Conservation (phyloP, 345 rosid species). For the Luvunga scandens region DNA sequence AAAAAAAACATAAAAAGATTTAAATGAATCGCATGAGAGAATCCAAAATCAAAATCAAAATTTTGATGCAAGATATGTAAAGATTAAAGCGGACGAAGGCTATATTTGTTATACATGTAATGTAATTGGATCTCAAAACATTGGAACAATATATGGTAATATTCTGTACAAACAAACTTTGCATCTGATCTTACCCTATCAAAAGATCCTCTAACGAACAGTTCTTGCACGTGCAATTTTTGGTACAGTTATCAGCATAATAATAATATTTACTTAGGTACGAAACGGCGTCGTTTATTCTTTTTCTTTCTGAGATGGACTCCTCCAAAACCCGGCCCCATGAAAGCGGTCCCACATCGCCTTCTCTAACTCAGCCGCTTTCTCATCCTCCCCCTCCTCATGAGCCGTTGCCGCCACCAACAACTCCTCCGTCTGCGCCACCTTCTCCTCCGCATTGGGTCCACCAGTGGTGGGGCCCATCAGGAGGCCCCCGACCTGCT, state of each 20-base stretch:
- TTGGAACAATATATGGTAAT: neutral
- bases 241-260: neutral
- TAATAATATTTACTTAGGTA: neutral
- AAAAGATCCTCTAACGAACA: neutral
- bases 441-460: conserved; percentile 10
- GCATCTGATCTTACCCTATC: neutral
- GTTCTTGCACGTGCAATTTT: neutral
- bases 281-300: conserved; percentile 2
- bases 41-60: neutral
- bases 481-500: conserved; percentile 20
- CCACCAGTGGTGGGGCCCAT: conserved; percentile 16
- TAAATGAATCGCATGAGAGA: neutral
- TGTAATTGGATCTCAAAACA: neutral
- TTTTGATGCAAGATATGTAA: neutral
- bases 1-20: no score
- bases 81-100: no score
- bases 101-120: neutral
- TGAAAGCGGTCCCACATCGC: conserved; percentile 46
- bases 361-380: conserved; percentile 32
- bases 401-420: neutral
- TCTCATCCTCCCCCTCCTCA: conserved; percentile 4
- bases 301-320: conserved; percentile 26
- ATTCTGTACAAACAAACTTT: neutral
- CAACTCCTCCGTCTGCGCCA: conserved; percentile 13
- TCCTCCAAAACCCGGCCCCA: conserved; percentile 55